Evolutionary conservation across 2,329 filamentous ascomycete genomes (phyloP), one percentile per base, ranked within the genome.

Genomic region (Trichoderma lentiforme): DNA sequence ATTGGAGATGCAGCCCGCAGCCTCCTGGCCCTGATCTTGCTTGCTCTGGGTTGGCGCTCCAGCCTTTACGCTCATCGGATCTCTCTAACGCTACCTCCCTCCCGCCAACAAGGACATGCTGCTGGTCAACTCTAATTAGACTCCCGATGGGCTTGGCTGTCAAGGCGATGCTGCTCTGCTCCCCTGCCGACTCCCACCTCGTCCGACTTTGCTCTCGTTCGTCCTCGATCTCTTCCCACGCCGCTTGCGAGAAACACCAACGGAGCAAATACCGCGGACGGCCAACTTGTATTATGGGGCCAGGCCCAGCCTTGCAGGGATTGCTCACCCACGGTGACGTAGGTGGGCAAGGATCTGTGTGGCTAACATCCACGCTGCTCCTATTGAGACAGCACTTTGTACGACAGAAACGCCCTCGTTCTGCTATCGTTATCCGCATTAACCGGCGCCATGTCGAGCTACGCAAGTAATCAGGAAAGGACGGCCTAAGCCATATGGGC

Each of bases 251-350:
- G 39, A 36, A 18, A 51, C 60, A 51, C 11, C 28, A 4, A 70
- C 66, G 66, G 57, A 62, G 66, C 21, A 70, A 70, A 51, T 70
- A 34, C 66, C 57, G 66, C 66, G 66, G 57, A 36, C 39, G 36
- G 66, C 66, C 15, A 61, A 70, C 39, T n/a, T 70, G 36, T 21
- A 24, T 26, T 62, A 70, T 34, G 60, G 68, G 60, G 34, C 60
- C 14, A 21, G 34, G 60, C 21, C 53, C 65, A 67, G 53, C 63
- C 63, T 61, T 61, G 70, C 64, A 68, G 43, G 70, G 70, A 68
- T 53, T 36, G 30, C 62, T 68, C 63, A 56, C 64, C 63, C 63
- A 63, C 64, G 58, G 70, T 72, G 70, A 72, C 70, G 70, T 72
- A 69, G 56, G 64, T 68, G 63, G 28, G 53, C 70, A 63, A 34